Evolutionary conservation across 495 filamentous ascomycete species (phyloP).

Genomic region (Aspergillus ostianus): DNA sequence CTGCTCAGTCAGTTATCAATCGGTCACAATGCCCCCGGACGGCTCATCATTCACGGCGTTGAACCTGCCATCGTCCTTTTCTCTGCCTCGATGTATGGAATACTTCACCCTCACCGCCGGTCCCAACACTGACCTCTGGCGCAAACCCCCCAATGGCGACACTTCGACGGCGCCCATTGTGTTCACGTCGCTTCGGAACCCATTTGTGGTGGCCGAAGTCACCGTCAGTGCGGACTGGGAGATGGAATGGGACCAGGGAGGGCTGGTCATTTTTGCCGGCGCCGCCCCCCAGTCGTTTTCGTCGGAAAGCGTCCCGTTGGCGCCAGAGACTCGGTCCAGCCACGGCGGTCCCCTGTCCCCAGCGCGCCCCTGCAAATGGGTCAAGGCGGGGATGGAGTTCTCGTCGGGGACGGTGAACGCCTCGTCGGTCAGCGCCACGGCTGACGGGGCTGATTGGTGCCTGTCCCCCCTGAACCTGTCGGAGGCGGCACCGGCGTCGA

Average conservation of each 20-base stretch:
- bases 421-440: slow-evolving; percentile 54
- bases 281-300: slow-evolving; percentile 53
- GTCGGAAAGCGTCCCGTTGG: slow-evolving; percentile 20
- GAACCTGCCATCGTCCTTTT: slow-evolving; percentile 46
- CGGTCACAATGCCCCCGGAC: slow-evolving; percentile 46
- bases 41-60: slow-evolving; percentile 51
- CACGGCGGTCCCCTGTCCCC: slow-evolving; percentile 7
- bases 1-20: too few species aligned
- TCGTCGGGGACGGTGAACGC: slow-evolving; percentile 51
- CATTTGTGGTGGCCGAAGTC: slow-evolving; percentile 58
- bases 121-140: slow-evolving; percentile 53
- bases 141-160: slow-evolving; percentile 55
- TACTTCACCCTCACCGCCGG: slow-evolving; percentile 56
- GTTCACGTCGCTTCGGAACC: slow-evolving; percentile 52
- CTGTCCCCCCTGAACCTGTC: slow-evolving; percentile 43
- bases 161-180: slow-evolving; percentile 57
- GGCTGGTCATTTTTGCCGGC: slow-evolving; percentile 76
- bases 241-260: slow-evolving; percentile 63
- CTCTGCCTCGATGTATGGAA: slow-evolving; percentile 54
- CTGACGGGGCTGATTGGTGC: slow-evolving; percentile 58
- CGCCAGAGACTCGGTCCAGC: slow-evolving; percentile 13
- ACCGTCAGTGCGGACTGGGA: slow-evolving; percentile 59
- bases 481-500: slow-evolving; percentile 17
- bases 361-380: slow-evolving; percentile 51
- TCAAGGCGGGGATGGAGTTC: slow-evolving; percentile 59